Percentiles rank a stretch among this genome's conserved stretches.
Evolutionary conservation across 768 basidiomycete genomes (phyloP).

Genomic region (Postia placenta): DNA sequence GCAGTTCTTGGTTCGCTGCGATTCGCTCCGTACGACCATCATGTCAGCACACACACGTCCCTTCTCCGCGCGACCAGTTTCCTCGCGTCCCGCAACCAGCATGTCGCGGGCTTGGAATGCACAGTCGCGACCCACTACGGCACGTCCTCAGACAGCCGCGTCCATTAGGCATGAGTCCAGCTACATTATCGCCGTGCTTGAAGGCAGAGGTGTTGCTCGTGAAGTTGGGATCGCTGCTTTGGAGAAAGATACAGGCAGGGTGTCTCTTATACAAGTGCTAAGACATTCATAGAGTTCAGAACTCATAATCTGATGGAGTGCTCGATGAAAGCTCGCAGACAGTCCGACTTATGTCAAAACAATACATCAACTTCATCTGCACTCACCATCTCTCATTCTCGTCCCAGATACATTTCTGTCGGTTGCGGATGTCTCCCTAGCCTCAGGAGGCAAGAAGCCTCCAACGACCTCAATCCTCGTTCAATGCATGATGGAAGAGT

Average conservation of each 20-base stretch:
- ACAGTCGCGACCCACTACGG: slow-evolving; percentile 50
- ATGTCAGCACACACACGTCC: slow-evolving; percentile 7
- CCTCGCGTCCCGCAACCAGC: slow-evolving; percentile 19
- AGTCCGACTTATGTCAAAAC: slow-evolving; percentile 88
- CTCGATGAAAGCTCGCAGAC: slow-evolving; percentile 63
- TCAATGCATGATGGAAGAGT: slow-evolving; percentile 68
- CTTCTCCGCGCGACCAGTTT: slow-evolving; percentile 1
- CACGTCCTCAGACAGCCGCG: slow-evolving; percentile 60
- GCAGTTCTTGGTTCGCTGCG: too few relatives aligned
- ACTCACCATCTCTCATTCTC: slow-evolving; percentile 63
- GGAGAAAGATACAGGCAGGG: slow-evolving; percentile 72
- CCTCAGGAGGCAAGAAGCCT: slow-evolving; percentile 38
- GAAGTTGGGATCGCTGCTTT: slow-evolving; percentile 87
- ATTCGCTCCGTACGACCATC: too few relatives aligned
- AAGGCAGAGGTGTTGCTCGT: slow-evolving; percentile 71
- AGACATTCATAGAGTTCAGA: neutral
- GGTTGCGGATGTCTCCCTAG: slow-evolving; percentile 41
- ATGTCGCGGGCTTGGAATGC: slow-evolving; percentile 45
- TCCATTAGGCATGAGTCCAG: slow-evolving; percentile 54
- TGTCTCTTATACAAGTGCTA: slow-evolving; percentile 72
- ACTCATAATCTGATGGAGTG: neutral
- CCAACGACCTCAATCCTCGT: slow-evolving; percentile 57
- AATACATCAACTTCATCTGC: slow-evolving; percentile 77
- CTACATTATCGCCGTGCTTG: slow-evolving; percentile 64
- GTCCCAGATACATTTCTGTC: slow-evolving; percentile 81